These are phyloP conservation scores for Choanephora cucurbitarum DNA, from an alignment of 371 early-diverging fungal species.

Conservation along the genomic window DNA sequence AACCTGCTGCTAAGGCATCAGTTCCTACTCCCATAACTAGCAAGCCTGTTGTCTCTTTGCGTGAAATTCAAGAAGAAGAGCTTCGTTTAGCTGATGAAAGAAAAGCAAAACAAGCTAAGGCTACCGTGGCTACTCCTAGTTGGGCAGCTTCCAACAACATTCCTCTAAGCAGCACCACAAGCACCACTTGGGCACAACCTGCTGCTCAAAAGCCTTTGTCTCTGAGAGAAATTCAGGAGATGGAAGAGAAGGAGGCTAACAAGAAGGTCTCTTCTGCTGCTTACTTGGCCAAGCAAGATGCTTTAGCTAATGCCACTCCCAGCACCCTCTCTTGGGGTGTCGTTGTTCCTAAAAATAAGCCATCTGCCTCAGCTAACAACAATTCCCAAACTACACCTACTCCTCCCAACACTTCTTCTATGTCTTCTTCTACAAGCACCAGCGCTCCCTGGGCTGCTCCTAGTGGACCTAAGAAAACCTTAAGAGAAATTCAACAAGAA, in stretches of 20 bases:
- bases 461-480: slow-evolving; percentile 66
- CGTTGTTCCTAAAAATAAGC: slow-evolving; percentile 31
- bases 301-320: slow-evolving; percentile 16
- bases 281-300: slow-evolving; percentile 19
- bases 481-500: slow-evolving; percentile 79
- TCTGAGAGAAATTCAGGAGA: slow-evolving; percentile 67
- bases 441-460: slow-evolving; percentile 37
- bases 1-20: background rate
- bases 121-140: slow-evolving; percentile 6
- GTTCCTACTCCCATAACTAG: background rate
- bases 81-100: slow-evolving; percentile 43
- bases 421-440: slow-evolving; percentile 19
- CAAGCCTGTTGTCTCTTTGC: slow-evolving; percentile 36
- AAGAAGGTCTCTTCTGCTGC: slow-evolving; percentile 44
- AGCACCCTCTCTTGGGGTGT: slow-evolving; percentile 50
- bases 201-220: slow-evolving; percentile 48
- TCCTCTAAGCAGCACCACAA: slow-evolving; percentile 3
- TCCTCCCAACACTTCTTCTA: slow-evolving; percentile 20
- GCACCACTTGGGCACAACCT: slow-evolving; percentile 37
- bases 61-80: slow-evolving; percentile 55
- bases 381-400: slow-evolving; percentile 19
- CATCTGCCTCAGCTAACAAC: background rate
- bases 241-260: slow-evolving; percentile 63
- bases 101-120: slow-evolving; percentile 24
- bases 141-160: slow-evolving; percentile 10